These are phyloP conservation scores for Paspalum vaginatum DNA, from an alignment of 176 grass and related monocot genomes.

Conservation along the genomic window DNA sequence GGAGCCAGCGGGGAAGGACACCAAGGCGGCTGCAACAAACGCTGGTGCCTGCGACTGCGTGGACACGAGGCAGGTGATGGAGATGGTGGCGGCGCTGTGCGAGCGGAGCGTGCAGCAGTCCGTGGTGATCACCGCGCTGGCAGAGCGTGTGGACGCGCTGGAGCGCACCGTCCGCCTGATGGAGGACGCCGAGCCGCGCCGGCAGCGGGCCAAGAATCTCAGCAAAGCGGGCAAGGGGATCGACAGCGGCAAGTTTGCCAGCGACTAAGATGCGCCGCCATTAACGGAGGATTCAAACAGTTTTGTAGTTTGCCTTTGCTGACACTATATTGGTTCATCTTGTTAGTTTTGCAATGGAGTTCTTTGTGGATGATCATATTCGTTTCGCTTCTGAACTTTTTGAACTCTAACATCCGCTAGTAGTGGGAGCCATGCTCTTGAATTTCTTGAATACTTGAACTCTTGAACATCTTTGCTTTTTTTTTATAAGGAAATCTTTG, in stretches of 20 bases:
- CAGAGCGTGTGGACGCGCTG: constrained; percentile 47
- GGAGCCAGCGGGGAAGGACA: neutral
- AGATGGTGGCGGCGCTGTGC: constrained; percentile 61
- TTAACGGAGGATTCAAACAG: neutral
- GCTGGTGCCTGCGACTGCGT: neutral
- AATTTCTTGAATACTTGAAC: too few relatives aligned
- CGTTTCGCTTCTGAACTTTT: too few relatives aligned
- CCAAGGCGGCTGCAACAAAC: too few relatives aligned
- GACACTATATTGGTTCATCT: too few relatives aligned
- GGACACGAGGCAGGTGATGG: constrained; percentile 47
- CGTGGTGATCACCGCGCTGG: constrained; percentile 52
- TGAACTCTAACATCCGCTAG: too few relatives aligned
- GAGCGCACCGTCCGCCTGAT: constrained; percentile 53
- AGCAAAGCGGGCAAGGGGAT: constrained; percentile 17
- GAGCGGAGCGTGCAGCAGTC: constrained; percentile 56
- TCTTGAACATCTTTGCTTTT: too few relatives aligned
- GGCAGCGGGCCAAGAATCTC: constrained; percentile 24
- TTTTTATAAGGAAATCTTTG: too few relatives aligned
- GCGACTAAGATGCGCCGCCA: neutral
- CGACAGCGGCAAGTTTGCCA: constrained; percentile 12
- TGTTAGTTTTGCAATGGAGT: too few relatives aligned
- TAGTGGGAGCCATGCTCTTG: too few relatives aligned
- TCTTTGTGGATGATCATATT: too few relatives aligned
- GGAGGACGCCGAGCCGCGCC: constrained; percentile 34
- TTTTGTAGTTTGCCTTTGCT: too few relatives aligned